Conservation (phyloP, 1,139 yeast genomes). For the Dujonia santamariae region DNA sequence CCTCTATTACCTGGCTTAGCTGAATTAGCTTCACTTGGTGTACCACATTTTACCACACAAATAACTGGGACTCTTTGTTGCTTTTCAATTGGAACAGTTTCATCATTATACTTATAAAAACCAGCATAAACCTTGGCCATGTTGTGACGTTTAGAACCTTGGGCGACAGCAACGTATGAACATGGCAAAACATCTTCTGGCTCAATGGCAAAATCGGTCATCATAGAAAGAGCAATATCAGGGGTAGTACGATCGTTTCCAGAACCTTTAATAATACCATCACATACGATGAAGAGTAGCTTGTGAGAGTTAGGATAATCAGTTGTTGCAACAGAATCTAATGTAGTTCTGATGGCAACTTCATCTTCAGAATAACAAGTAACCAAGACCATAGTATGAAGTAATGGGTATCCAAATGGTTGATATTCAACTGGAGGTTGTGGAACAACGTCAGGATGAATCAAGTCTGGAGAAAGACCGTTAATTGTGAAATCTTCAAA, state of each 20-base stretch:
- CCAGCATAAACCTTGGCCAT: conserved; percentile 97
- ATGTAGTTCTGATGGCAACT: conserved; percentile 77
- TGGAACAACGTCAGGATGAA: conserved; percentile 70
- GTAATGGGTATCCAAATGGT: conserved; percentile 85
- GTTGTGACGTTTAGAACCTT: conserved; percentile 89
- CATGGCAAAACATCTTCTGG: conserved; percentile 71
- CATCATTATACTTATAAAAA: conserved; percentile 76
- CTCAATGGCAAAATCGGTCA: conserved; percentile 75
- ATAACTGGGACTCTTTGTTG: conserved; percentile 90
- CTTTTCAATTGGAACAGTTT: conserved; percentile 70
- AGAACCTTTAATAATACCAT: conserved; percentile 90
- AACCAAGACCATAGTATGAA: conserved; percentile 78
- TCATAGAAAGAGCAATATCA: conserved; percentile 81
- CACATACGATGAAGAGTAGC: conserved; percentile 79
- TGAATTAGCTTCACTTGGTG: conserved; percentile 72
- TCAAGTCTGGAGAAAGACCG: conserved; percentile 65
- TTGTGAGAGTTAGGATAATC: conserved; percentile 95
- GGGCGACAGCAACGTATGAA: conserved; percentile 93
- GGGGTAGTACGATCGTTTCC: conserved; percentile 88
- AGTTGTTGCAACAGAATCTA: conserved; percentile 89
- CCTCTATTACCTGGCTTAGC: conserved; percentile 99
- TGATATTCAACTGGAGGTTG: conserved; percentile 90
- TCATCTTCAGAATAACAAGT: conserved; percentile 95
- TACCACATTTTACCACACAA: conserved; percentile 87
- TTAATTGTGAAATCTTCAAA: conserved; percentile 41